A percentile compares a stretch with the other conserved stretches of the same genome.
Conservation (phyloP, 192 early-diverging fungal species). For the Diversispora eburnea region DNA sequence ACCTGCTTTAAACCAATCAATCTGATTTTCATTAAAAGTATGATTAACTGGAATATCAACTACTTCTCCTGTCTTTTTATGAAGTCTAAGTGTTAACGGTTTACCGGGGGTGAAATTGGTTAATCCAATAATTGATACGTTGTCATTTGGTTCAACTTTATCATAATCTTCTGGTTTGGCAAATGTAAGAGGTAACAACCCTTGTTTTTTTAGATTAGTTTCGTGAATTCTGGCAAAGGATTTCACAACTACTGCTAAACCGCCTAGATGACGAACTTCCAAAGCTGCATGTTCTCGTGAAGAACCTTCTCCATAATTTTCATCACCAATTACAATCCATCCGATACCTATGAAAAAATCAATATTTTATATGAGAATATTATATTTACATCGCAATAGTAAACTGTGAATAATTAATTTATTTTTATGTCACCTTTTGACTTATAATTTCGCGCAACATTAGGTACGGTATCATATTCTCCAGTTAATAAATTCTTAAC, state of each 20-base stretch:
- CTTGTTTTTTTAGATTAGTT: constrained; percentile 99
- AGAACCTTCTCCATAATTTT: constrained; percentile 99
- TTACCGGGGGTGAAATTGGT: constrained; percentile 77
- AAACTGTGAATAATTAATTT: too few relatives aligned
- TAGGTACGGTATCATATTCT: constrained; percentile 86
- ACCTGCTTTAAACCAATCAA: constrained; percentile 98
- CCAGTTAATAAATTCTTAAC: constrained; percentile 71
- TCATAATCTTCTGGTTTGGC: constrained; percentile 93
- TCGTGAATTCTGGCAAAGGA: constrained; percentile 99
- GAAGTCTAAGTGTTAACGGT: constrained; percentile 78
- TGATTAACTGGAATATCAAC: constrained; percentile 89
- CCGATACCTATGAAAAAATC: constrained; percentile 21
- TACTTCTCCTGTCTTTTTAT: constrained; percentile 73
- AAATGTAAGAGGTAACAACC: constrained; percentile 94
- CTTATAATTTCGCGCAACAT: constrained; percentile 94
- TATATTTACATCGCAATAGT: too few relatives aligned
- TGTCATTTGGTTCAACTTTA: constrained; percentile 81
- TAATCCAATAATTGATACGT: constrained; percentile 86
- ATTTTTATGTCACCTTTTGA: constrained; percentile 48
- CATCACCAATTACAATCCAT: constrained; percentile 98
- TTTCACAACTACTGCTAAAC: constrained; percentile 91
- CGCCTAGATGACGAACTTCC: constrained; percentile 93
- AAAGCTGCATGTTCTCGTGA: constrained; percentile 98
- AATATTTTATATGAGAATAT: too few relatives aligned
- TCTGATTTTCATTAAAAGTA: constrained; percentile 98